phyloP scores from a whole-genome alignment of 2,329 filamentous ascomycete genomes.

The Endoconidiophora laricicola region DNA sequence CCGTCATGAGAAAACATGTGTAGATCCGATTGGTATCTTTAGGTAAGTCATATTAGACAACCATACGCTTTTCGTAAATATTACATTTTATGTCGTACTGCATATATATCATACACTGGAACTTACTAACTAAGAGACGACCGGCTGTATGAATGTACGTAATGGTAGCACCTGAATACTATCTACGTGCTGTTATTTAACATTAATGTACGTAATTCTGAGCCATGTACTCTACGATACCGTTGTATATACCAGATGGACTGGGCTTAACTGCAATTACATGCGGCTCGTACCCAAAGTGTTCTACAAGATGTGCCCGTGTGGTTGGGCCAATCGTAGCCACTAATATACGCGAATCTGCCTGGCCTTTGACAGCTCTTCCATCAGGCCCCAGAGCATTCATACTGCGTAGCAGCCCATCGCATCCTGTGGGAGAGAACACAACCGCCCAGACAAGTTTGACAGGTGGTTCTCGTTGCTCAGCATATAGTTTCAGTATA shows the following conservation, averaged over 20 bases:
- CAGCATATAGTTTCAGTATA: slow-evolving; percentile 38
- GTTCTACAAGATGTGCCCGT: slow-evolving; percentile 48
- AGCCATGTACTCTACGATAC: slow-evolving; percentile 32
- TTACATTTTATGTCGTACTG: too few species aligned
- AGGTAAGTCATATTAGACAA: too few species aligned
- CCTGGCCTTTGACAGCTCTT: slow-evolving; percentile 11
- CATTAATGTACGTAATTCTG: neutral
- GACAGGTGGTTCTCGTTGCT: slow-evolving; percentile 46
- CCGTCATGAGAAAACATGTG: too few species aligned
- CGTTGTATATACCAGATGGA: slow-evolving; percentile 59
- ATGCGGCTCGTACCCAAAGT: slow-evolving; percentile 53
- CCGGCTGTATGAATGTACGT: too few species aligned
- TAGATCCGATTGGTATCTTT: too few species aligned
- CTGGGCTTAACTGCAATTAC: slow-evolving; percentile 71
- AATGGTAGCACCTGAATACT: too few species aligned
- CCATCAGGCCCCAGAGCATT: slow-evolving; percentile 30
- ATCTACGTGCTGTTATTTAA: too few species aligned
- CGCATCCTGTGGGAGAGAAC: slow-evolving; percentile 51
- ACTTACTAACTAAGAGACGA: too few species aligned
- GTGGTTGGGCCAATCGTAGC: slow-evolving; percentile 93
- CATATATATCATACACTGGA: too few species aligned
- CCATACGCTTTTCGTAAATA: too few species aligned
- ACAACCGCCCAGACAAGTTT: slow-evolving; percentile 25
- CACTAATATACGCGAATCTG: slow-evolving; percentile 35
- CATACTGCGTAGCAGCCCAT: slow-evolving; percentile 40